Base-by-base conservation (phyloP, 2,329 filamentous ascomycete species). In the Pseudofabraea citricarpa region DNA sequence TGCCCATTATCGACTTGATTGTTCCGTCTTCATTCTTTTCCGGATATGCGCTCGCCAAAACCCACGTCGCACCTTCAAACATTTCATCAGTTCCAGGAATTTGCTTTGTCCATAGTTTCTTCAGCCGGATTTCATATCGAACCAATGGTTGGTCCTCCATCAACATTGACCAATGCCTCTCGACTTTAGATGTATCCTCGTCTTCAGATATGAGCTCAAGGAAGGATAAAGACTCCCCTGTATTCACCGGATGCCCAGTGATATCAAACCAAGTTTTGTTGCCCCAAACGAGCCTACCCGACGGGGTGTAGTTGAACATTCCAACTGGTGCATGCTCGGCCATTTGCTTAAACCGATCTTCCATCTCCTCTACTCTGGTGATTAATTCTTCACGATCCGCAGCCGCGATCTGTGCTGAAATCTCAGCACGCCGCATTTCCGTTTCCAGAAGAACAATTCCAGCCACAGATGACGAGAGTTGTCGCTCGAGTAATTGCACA, bases 1-100 rank as follows among this genome's bases (percentile, higher is more conserved):
- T 37, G 9, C 35, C 35, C 35, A 37, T 37, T n/a, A 37, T 37
- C 15, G 35, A 37, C 19, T 37, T 37, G 20, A 37, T 23, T 18
- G 19, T 12, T 22, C 35, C 35, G 21, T 22, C 35, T 8, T 37
- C 35, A 15, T 37, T 21, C 10, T 22, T 22, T n/a, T 37, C 35
- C 2, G 35, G 21, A 37, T 37, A 37, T 9, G 35, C 35, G 21
- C 18, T 21, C 19, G 35, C 35, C 9, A 37, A 15, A 37, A 37
- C 35, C 35, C 35, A 37, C 15, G 35, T 37, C 15, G 19, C 23
- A n/a, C 35, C 35, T 22, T 37, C 16, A 23, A 37, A 37, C 10
- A 22, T 23, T 12, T 37, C 21, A 12, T 37, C 35, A 2, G 35
- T 21, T n/a, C 35, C 35, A 9, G 35, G 35, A 15, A 37, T 20